These are phyloP conservation scores for Fraxinus cuspidata DNA, from an alignment of 257 asterid genomes.

Conservation along the genomic window DNA sequence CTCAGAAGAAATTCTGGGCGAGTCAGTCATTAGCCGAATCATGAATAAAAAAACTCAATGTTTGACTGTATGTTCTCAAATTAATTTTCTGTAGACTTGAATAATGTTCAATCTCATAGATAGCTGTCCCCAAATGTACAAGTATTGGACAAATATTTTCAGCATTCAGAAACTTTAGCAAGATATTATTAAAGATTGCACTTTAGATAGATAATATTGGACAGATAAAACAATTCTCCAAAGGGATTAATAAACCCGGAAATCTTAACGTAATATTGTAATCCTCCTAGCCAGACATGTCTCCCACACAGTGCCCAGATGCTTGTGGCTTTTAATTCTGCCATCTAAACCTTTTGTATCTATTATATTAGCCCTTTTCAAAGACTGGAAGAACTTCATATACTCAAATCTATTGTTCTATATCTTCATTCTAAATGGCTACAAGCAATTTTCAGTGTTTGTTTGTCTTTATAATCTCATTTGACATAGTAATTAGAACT, in stretches of 20 bases:
- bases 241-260: background rate
- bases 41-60: background rate
- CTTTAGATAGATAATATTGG: constrained; percentile 9
- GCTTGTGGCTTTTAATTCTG: background rate
- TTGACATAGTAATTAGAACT: background rate
- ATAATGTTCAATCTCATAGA: background rate
- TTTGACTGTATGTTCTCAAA: constrained; percentile 9
- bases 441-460: background rate
- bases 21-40: constrained; percentile 11
- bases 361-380: too few relatives aligned
- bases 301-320: background rate
- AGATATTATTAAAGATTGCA: constrained; percentile 10
- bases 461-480: background rate
- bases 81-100: background rate
- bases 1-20: background rate
- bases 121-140: background rate
- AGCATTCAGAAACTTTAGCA: background rate
- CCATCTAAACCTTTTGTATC: background rate
- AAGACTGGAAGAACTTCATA: too few relatives aligned
- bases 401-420: background rate
- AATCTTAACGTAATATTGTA: background rate
- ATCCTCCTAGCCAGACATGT: background rate
- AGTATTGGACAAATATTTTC: constrained; percentile 8
- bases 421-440: background rate
- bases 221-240: background rate